phyloP scores from a whole-genome alignment of 257 asterid species.

The Jacaranda mimosifolia region DNA sequence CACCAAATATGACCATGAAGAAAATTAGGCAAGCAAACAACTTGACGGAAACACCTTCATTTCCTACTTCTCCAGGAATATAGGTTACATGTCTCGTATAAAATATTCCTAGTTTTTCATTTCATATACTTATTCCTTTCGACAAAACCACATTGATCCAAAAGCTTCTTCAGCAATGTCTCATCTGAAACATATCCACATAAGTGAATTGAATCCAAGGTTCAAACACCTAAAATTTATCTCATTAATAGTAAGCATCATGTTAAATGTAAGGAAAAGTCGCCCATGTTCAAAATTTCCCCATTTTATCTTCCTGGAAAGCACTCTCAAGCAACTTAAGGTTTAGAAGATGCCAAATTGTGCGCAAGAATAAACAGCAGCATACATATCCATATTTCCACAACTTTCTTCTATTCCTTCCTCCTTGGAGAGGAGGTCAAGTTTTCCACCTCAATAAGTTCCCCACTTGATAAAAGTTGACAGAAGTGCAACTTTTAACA shows the following conservation, averaged over 20 bases:
- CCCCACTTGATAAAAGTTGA: not conserved
- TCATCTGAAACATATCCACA: too few relatives aligned
- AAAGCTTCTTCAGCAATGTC: too few relatives aligned
- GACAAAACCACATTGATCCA: not conserved
- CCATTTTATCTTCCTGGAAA: not conserved
- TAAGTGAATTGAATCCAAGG: too few relatives aligned
- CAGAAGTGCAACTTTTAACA: not conserved
- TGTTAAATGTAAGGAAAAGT: not conserved
- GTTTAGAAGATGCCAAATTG: not conserved
- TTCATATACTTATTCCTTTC: conserved; percentile 1
- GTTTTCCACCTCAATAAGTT: not conserved
- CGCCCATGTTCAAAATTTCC: not conserved
- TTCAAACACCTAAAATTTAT: not conserved
- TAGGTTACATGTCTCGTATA: not conserved
- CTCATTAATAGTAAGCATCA: not conserved
- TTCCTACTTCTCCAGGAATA: not conserved
- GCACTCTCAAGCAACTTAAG: not conserved
- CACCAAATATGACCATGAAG: not conserved
- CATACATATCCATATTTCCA: not conserved
- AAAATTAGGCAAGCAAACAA: not conserved
- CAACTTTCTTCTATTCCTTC: not conserved
- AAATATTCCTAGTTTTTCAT: not conserved
- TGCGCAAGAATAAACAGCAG: too few relatives aligned
- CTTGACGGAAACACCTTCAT: not conserved
- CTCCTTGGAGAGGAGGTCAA: not conserved